Evolutionary conservation across 1,284 basidiomycete genomes (phyloP).

Genomic region (Boletus semigastroideus): DNA sequence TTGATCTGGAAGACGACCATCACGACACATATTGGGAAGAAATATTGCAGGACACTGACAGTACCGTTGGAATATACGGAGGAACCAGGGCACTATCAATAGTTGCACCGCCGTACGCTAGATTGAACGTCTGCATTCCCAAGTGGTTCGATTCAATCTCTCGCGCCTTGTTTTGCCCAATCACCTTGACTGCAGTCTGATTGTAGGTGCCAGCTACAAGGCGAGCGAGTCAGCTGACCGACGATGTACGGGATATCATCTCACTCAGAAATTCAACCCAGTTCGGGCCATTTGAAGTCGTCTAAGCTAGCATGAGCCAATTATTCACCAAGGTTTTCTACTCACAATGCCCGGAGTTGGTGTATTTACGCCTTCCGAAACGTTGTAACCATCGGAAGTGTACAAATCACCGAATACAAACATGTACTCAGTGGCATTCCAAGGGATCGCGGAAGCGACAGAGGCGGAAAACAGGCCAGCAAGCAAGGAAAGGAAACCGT

Average conservation of each 20-base stretch:
- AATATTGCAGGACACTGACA: conserved; percentile 36
- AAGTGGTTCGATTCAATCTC: neutral
- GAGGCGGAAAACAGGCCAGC: conserved; percentile 7
- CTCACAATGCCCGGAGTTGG: conserved; percentile 53
- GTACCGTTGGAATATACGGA: conserved; percentile 53
- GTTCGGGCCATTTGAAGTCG: conserved; percentile 63
- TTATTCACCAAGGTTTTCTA: conserved; percentile 13
- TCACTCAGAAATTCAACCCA: conserved; percentile 59
- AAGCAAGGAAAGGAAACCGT: neutral
- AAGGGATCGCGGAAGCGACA: conserved; percentile 33
- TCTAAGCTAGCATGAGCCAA: conserved; percentile 33
- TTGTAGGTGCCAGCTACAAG: conserved; percentile 48
- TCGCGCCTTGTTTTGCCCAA: neutral
- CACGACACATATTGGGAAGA: neutral
- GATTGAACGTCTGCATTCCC: conserved; percentile 48
- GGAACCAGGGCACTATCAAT: conserved; percentile 60
- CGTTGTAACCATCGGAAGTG: conserved; percentile 52
- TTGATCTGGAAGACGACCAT: conserved; percentile 40
- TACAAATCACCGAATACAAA: conserved; percentile 63
- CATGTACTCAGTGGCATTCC: conserved; percentile 46
- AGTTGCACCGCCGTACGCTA: conserved; percentile 61
- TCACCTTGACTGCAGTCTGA: conserved; percentile 51
- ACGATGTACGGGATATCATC: conserved; percentile 1
- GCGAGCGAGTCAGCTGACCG: neutral
- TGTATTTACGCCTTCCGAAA: conserved; percentile 56